A percentile compares a stretch with the other conserved stretches of the same genome.
phyloP scores from a whole-genome alignment of 164 flowering plant species.

The Saururus chinensis region DNA sequence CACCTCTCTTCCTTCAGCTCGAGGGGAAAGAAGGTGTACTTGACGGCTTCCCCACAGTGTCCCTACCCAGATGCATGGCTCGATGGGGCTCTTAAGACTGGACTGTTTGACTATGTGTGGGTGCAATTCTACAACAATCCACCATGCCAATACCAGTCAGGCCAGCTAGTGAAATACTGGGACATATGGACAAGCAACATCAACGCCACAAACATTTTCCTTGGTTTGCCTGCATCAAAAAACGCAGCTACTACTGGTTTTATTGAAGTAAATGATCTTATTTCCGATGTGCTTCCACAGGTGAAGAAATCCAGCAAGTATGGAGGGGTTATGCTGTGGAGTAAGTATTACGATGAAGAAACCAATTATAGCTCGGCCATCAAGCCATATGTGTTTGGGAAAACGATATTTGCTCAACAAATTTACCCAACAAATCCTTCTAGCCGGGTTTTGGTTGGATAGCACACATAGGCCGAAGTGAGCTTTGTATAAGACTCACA shows the following conservation, averaged over 20 bases:
- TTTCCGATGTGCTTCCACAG: slow-evolving; percentile 2
- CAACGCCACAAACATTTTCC: too few relatives aligned
- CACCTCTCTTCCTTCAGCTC: slow-evolving; percentile 3
- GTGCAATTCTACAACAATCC: slow-evolving; percentile 9
- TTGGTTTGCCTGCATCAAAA: too few relatives aligned
- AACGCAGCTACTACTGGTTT: too few relatives aligned
- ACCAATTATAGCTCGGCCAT: slow-evolving; percentile 7
- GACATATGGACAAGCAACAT: too few relatives aligned
- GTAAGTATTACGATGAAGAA: slow-evolving; percentile 9
- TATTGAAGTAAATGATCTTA: too few relatives aligned
- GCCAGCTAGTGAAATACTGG: background rate
- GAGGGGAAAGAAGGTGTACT: slow-evolving; percentile 7
- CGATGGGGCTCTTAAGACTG: slow-evolving; percentile 4
- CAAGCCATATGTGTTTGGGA: slow-evolving; percentile 1
- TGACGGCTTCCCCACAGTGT: slow-evolving; percentile 9
- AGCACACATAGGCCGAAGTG: too few relatives aligned
- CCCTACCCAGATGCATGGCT: slow-evolving; percentile 8
- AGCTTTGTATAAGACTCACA: too few relatives aligned
- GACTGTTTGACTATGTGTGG: slow-evolving; percentile 9
- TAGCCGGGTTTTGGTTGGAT: too few relatives aligned
- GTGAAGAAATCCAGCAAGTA: slow-evolving; percentile 11
- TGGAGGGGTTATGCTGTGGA: slow-evolving; percentile 24
- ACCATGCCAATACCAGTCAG: slow-evolving; percentile 7
- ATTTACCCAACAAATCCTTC: too few relatives aligned
- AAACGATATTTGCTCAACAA: too few relatives aligned